Evolutionary conservation across 75 land plant genomes (phyloP).

Genomic region (Adiantum capillusveneris): DNA sequence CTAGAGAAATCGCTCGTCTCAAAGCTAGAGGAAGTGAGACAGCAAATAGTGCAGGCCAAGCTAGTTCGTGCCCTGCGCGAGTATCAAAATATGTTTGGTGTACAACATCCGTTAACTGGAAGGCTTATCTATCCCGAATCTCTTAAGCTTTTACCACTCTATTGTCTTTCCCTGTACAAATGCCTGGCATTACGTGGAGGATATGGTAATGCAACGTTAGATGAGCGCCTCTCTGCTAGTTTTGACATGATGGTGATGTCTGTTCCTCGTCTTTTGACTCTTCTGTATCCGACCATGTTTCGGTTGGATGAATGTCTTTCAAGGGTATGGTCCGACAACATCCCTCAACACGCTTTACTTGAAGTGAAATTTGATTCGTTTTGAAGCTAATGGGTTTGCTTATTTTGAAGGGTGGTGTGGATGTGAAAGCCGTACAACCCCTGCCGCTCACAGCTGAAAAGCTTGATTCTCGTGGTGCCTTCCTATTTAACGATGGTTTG

Average conservation of each 20-base stretch:
- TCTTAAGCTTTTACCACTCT: conserved; percentile 67
- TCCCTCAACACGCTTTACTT: conserved; percentile 5
- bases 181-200: conserved; percentile 81
- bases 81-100: conserved; percentile 76
- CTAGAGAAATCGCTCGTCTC: conserved; percentile 69
- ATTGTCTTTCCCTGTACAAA: conserved; percentile 63
- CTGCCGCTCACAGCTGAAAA: conserved; percentile 52
- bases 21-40: conserved; percentile 93
- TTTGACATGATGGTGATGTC: conserved; percentile 84
- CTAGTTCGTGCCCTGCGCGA: conserved; percentile 72
- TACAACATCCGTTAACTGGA: conserved; percentile 73
- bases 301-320: conserved; percentile 70
- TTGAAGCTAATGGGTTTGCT: background rate
- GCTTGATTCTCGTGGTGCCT: conserved; percentile 80
- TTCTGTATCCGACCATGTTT: conserved; percentile 72
- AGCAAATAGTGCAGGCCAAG: conserved; percentile 37
- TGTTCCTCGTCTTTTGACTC: conserved; percentile 50
- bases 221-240: conserved; percentile 84
- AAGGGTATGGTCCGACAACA: too few species aligned
- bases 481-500: conserved; percentile 67
- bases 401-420: conserved; percentile 18
- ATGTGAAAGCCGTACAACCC: conserved; percentile 21
- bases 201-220: conserved; percentile 62
- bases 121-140: conserved; percentile 89
- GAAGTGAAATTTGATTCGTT: background rate